phyloP scores from a whole-genome alignment of 495 filamentous ascomycete species.

The Aspergillus sclerotioniger region DNA sequence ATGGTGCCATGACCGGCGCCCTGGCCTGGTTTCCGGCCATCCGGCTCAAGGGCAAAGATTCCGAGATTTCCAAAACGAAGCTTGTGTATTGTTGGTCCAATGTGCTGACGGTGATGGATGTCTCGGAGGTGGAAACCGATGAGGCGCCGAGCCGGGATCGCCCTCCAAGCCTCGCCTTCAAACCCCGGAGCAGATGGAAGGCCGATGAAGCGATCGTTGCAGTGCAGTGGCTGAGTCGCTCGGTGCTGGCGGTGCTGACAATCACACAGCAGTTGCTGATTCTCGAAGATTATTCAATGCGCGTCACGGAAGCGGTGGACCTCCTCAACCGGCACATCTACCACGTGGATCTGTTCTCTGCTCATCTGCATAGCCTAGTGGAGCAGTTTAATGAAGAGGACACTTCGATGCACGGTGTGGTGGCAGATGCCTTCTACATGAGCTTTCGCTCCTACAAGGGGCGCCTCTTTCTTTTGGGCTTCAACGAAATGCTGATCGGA shows the following conservation, averaged over 20 bases:
- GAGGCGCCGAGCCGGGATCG: conserved; percentile 63
- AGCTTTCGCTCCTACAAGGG: conserved; percentile 96
- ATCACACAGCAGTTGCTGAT: conserved; percentile 92
- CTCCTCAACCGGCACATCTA: conserved; percentile 89
- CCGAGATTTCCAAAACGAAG: conserved; percentile 55
- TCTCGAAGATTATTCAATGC: conserved; percentile 82
- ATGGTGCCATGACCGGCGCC: conserved; percentile 88
- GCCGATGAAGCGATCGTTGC: conserved; percentile 94
- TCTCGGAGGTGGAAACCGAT: conserved; percentile 65
- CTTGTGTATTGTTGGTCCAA: conserved; percentile 99
- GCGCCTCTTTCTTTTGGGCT: conserved; percentile 84
- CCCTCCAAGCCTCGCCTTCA: conserved; percentile 75
- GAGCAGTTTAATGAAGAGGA: conserved; percentile 88
- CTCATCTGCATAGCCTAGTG: conserved; percentile 77
- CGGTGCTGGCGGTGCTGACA: conserved; percentile 85
- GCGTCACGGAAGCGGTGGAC: conserved; percentile 91
- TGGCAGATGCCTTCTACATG: conserved; percentile 97
- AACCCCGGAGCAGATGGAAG: conserved; percentile 83
- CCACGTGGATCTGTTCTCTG: conserved; percentile 82
- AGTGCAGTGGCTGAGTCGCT: conserved; percentile 94
- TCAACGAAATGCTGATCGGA: conserved; percentile 85
- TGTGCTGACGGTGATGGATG: conserved; percentile 85
- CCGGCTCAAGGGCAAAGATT: conserved; percentile 74
- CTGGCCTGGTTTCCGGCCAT: conserved; percentile 97
- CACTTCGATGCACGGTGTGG: conserved; percentile 86